Evolutionary conservation across 306 rosid genomes (phyloP), one percentile per base, ranked within the genome.

Genomic region (Acacia confusa): DNA sequence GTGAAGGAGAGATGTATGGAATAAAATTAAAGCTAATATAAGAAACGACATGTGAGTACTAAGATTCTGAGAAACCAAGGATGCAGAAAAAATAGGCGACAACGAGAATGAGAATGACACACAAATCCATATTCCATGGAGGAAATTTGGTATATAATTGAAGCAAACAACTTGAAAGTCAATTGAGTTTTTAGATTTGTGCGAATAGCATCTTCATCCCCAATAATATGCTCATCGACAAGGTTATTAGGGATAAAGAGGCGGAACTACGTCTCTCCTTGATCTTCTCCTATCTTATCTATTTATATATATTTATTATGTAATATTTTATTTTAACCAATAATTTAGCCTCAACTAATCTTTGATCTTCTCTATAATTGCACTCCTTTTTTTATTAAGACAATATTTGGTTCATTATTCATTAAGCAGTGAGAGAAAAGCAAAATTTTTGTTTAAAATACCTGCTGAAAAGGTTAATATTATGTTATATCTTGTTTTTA

Each of bases 121-220:
- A 40, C 4, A 69, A 69, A 16, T 22, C 74, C 53, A 41, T 40
- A 69, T 69, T 69, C 53, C 74, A 69, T 69, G 74, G 53, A 69
- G 20, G n/a, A 69, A 13, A 69, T 41, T 69, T 69, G 32, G 30
- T 69, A 69, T n/a, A 67, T 67, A 38, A 67, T 36, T 67, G 43
- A 38, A 67, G 24, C 48, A 19, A 66, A 38, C 72, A 38, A 67
- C 48, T 20, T 38, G 72, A 1, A 38, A 38, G 16, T 38, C 28
- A 61, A 12, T 3, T 13, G 32, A 61, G 17, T 61, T 60, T 25
- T 13, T 47, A 25, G 66, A 57, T 9, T 57, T 24, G 14, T 8
- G 66, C 7, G 17, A 61, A 60, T 24, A 27, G 67, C 67, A 61
- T 61, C 67, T 11, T 14, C 20, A 61, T 61, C 38, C 27, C 19